These are phyloP conservation scores for Starmerella geochares DNA, from an alignment of 805 yeast genomes.

Conservation along the genomic window DNA sequence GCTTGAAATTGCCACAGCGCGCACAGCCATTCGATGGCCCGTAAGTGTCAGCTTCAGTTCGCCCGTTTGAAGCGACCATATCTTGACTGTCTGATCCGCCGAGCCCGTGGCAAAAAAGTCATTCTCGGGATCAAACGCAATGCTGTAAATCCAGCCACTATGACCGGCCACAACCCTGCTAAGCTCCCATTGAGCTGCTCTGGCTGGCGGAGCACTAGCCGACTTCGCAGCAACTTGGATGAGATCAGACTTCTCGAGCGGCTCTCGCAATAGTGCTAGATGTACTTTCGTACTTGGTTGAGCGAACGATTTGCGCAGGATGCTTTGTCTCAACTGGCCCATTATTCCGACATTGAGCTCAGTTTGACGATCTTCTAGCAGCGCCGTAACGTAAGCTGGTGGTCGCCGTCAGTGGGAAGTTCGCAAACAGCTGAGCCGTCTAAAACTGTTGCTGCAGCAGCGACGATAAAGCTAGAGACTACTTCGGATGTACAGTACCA, in stretches of 20 bases:
- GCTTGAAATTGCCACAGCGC: conserved; percentile 62
- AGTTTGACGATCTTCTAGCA: background rate
- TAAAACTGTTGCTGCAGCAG: too few species aligned
- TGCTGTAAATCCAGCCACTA: conserved; percentile 81
- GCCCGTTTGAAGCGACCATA: conserved; percentile 80
- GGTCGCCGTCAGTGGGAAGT: too few species aligned
- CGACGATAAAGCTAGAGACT: too few species aligned
- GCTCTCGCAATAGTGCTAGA: background rate
- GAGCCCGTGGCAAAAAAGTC: conserved; percentile 90
- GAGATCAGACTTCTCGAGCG: background rate
- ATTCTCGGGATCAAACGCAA: conserved; percentile 75
- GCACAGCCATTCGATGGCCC: conserved; percentile 84
- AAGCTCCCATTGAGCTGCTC: background rate
- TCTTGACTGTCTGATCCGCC: conserved; percentile 73
- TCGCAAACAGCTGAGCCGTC: too few species aligned
- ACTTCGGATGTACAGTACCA: too few species aligned
- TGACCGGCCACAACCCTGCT: conserved; percentile 62
- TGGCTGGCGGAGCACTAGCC: background rate
- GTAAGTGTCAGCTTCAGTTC: conserved; percentile 63
- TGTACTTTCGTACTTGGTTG: background rate
- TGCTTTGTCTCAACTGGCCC: conserved; percentile 6
- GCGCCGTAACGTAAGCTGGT: background rate
- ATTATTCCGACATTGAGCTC: background rate
- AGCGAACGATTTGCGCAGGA: conserved; percentile 1
- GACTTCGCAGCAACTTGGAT: background rate